Evolutionary conservation across 2,329 filamentous ascomycete species (phyloP).

Genomic region (Blastomyces emzantsi): DNA sequence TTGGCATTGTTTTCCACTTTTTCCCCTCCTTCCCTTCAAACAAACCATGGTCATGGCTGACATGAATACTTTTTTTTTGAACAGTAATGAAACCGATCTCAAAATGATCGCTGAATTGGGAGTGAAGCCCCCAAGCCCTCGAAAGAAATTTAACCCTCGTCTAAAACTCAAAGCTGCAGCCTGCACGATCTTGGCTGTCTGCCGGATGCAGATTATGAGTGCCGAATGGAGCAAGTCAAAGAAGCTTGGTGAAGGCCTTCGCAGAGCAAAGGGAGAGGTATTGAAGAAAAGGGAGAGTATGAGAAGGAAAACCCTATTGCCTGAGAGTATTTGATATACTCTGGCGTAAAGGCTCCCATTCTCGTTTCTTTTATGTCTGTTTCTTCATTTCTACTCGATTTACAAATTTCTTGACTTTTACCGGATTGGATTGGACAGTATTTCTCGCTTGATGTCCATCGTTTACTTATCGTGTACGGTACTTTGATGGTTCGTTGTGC

Average conservation of each 20-base stretch:
- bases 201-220: constrained; percentile 39
- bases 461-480: not conserved
- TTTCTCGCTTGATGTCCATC: not conserved
- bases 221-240: constrained; percentile 38
- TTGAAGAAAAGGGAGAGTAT: constrained; percentile 30
- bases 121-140: constrained; percentile 40
- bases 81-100: constrained; percentile 86
- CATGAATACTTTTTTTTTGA: constrained; percentile 6
- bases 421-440: constrained; percentile 11
- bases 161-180: constrained; percentile 37
- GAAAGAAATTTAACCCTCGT: constrained; percentile 26
- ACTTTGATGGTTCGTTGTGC: not conserved
- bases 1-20: not conserved
- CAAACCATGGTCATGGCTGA: not conserved
- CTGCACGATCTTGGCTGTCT: constrained; percentile 36
- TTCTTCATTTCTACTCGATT: not conserved
- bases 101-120: constrained; percentile 78
- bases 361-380: not conserved
- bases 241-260: constrained; percentile 37
- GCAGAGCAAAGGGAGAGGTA: constrained; percentile 35
- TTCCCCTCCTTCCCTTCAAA: not conserved
- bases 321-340: constrained; percentile 2
- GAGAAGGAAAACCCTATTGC: constrained; percentile 9
- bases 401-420: constrained; percentile 15
- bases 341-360: not conserved